These are phyloP conservation scores for Ogataea paraovalis DNA, from an alignment of 805 yeast species.

Conservation along the genomic window DNA sequence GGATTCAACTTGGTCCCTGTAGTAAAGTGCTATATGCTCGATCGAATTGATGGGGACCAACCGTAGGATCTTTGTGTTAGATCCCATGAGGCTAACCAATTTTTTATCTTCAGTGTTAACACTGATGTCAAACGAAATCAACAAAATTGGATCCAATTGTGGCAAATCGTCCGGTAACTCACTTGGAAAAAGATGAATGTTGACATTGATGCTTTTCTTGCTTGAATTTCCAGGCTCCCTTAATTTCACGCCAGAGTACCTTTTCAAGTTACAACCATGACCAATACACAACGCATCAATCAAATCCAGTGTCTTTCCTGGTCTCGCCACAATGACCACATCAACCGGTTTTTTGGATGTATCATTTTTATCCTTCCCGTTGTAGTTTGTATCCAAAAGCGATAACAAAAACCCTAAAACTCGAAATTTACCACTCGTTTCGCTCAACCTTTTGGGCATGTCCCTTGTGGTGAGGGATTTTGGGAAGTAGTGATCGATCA, in stretches of 20 bases:
- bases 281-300: conserved; percentile 70
- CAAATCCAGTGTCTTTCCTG: conserved; percentile 67
- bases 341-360: conserved; percentile 33
- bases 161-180: conserved; percentile 19
- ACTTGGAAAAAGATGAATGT: conserved; percentile 43
- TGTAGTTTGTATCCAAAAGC: conserved; percentile 39
- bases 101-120: conserved; percentile 22
- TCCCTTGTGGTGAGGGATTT: conserved; percentile 69
- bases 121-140: conserved; percentile 32
- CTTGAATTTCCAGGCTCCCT: conserved; percentile 36
- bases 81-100: conserved; percentile 10
- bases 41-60: conserved; percentile 75
- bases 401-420: conserved; percentile 62
- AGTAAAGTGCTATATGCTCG: conserved; percentile 69
- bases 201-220: conserved; percentile 20
- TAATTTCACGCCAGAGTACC: conserved; percentile 61
- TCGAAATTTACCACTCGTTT: conserved; percentile 80
- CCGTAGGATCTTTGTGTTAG: conserved; percentile 45
- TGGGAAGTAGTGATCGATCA: conserved; percentile 84
- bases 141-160: conserved; percentile 14
- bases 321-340: conserved; percentile 66
- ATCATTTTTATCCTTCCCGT: conserved; percentile 19
- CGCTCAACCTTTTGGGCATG: conserved; percentile 63
- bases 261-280: conserved; percentile 47
- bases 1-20: conserved; percentile 31